A percentile compares a stretch with the other conserved stretches of the same genome.
Evolutionary conservation across 2,329 filamentous ascomycete genomes (phyloP).

Genomic region (Penicillium thymicola): DNA sequence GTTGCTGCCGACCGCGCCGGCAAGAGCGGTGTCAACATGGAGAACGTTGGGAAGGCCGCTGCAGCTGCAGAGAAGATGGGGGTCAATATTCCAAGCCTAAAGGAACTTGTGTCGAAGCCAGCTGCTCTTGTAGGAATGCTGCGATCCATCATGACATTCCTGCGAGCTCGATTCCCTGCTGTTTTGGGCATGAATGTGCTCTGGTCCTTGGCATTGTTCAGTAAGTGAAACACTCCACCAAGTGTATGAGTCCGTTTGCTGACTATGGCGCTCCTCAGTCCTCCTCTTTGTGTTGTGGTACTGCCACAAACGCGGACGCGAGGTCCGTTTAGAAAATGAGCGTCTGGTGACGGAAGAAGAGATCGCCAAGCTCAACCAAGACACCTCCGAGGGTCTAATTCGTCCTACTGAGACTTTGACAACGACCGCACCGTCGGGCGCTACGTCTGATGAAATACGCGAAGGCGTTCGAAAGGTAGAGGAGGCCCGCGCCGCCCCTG

Average conservation of each 20-base stretch:
- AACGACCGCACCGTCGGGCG: conserved; percentile 42
- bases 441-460: conserved; percentile 39
- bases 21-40: conserved; percentile 58
- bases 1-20: conserved; percentile 67
- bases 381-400: conserved; percentile 31
- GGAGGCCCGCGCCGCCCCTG: conserved; percentile 30
- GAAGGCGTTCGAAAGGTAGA: conserved; percentile 41
- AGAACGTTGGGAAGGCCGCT: conserved; percentile 50
- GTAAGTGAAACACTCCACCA: conserved; percentile 52
- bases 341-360: conserved; percentile 48
- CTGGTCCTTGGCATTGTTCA: conserved; percentile 82
- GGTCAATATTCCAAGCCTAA: conserved; percentile 67
- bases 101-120: conserved; percentile 78
- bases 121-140: conserved; percentile 82
- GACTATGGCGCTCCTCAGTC: conserved; percentile 50
- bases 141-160: conserved; percentile 82
- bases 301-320: conserved; percentile 89
- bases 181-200: conserved; percentile 88
- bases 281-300: conserved; percentile 96
- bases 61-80: conserved; percentile 64
- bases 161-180: conserved; percentile 84
- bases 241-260: neutral
- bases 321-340: conserved; percentile 71
- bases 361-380: conserved; percentile 39
- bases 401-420: conserved; percentile 37